Base-by-base conservation (phyloP, 2,329 filamentous ascomycete genomes). In the Pseudogymnoascus sp. region DNA sequence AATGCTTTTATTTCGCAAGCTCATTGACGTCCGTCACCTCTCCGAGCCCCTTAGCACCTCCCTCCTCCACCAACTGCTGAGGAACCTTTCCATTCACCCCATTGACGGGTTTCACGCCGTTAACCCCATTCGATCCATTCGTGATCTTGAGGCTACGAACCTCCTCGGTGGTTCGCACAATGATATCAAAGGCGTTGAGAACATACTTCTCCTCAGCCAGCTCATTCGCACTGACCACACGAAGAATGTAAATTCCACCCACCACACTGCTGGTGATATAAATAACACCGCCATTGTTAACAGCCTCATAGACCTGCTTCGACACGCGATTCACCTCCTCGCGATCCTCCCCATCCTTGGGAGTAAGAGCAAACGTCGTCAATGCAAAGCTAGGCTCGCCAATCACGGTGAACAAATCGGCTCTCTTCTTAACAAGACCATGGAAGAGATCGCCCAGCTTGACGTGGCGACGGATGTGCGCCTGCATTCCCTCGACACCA, bases 231-330 rank as follows among this genome's bases (percentile, higher is more conserved):
- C 90, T 91, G 21, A 93, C 88, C 38, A 97, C 85, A 0, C 93
- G 81, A 65, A 97, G 96, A 1, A 89, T 88, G 74, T 91, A 91
- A 18, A 86, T 80, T 0, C 86, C 89, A 7, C 84, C 85, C 11
- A 96, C 81, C 4, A 91, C 83, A 1, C 88, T 89, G 43, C 86
- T 88, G 0, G 92, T 97, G 23, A 97, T 77, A 75, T 91, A 97
- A 62, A 96, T 89, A 74, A 91, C 85, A 1, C 91, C 91, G 6
- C 83, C 78, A 2, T 79, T 78, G 69, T 96, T 93, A 28, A 96
- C 82, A 23, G 79, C 74, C 70, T 95, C 89, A 69, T 90, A 93
- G 11, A 96, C 83, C 62, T 82, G 80, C 74, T 88, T 88, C 0
- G 92, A 96, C 9, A 89, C 71, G 18, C 75, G 77, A 68, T 95